Evolutionary conservation across 257 asterid species (phyloP).

Genomic region (Salvia hispanica): DNA sequence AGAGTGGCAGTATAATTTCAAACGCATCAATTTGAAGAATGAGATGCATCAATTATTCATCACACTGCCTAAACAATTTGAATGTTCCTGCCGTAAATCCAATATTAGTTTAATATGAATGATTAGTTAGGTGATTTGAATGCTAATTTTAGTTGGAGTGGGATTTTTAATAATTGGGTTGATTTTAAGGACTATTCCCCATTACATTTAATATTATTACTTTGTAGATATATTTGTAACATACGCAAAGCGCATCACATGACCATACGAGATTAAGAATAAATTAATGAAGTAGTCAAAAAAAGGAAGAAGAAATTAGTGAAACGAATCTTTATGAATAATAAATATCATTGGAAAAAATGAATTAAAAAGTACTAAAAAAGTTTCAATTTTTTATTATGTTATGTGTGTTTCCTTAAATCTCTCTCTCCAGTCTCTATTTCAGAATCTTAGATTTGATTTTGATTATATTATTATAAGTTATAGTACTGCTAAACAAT

Average conservation of each 20-base stretch:
- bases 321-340: not conserved
- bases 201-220: too few relatives aligned
- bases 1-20: not conserved
- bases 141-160: not conserved
- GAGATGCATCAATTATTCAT: not conserved
- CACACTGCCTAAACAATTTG: not conserved
- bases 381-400: not conserved
- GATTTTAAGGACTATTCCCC: not conserved
- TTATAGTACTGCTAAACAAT: not conserved
- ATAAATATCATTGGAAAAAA: not conserved
- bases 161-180: not conserved
- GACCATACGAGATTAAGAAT: not conserved
- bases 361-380: not conserved
- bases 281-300: not conserved
- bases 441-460: slow-evolving; percentile 26
- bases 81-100: not conserved
- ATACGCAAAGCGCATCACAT: slow-evolving; percentile 6
- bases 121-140: not conserved
- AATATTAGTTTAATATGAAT: not conserved
- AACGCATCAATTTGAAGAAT: not conserved
- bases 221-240: not conserved
- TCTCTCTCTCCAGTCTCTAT: not conserved
- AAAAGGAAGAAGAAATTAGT: not conserved
- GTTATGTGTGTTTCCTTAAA: slow-evolving; percentile 1
- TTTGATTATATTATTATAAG: slow-evolving; percentile 1